A percentile compares a stretch with the other conserved stretches of the same genome.
phyloP scores from a whole-genome alignment of 768 basidiomycete genomes.

The Rubroboletus pulcherrimus region DNA sequence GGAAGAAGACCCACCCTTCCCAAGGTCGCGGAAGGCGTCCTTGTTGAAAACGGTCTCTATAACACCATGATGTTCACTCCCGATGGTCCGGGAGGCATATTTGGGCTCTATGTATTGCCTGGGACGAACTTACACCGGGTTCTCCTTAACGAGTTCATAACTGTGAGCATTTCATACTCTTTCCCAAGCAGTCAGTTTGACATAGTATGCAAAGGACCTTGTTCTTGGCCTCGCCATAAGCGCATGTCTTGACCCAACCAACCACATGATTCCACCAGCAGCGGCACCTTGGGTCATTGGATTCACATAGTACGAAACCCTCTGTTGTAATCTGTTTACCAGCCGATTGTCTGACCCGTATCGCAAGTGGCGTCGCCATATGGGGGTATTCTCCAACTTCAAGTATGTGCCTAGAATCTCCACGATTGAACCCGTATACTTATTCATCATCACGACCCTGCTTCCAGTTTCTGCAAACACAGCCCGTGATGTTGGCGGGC shows the following conservation, averaged over 20 bases:
- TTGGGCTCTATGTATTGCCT: constrained; percentile 35
- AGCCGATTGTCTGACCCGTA: neutral
- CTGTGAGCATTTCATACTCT: constrained; percentile 19
- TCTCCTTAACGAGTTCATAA: constrained; percentile 40
- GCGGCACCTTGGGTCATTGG: constrained; percentile 50
- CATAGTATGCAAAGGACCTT: constrained; percentile 10
- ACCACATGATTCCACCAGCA: constrained; percentile 51
- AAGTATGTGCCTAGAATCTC: constrained; percentile 28
- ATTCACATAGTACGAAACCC: constrained; percentile 51
- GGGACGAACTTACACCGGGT: constrained; percentile 29
- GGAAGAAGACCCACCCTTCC: neutral
- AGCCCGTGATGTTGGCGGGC: constrained; percentile 65
- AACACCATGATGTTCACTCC: constrained; percentile 34
- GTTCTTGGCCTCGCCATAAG: constrained; percentile 22
- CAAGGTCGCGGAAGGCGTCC: constrained; percentile 29
- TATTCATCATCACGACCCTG: neutral
- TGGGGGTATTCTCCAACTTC: constrained; percentile 58
- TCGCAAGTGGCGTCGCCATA: constrained; percentile 47
- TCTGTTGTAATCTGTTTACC: neutral
- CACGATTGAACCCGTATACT: neutral
- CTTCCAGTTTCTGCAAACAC: constrained; percentile 55
- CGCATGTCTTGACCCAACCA: constrained; percentile 46
- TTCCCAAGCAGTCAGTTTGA: neutral
- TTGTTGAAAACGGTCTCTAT: constrained; percentile 27
- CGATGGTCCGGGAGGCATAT: constrained; percentile 36